A percentile compares a stretch with the other conserved stretches of the same genome.
Evolutionary conservation across 768 basidiomycete genomes (phyloP).

Genomic region (Suillus tomentosus): DNA sequence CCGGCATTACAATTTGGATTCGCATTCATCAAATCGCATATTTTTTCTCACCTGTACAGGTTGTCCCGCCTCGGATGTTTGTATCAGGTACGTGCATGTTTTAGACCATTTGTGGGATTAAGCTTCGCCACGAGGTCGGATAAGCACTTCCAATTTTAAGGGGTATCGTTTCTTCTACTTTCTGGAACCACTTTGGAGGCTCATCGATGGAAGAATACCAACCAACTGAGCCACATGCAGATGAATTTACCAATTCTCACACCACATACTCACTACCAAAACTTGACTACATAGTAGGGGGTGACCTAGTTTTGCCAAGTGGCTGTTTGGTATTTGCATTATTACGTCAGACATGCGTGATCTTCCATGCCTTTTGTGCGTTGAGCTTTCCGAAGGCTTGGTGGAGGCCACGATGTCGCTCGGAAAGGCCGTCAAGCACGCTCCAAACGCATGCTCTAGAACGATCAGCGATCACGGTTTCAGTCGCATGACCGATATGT

Average conservation of each 20-base stretch:
- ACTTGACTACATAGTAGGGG: neutral
- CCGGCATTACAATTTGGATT: conserved; percentile 2
- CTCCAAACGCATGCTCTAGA: conserved; percentile 28
- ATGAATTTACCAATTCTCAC: neutral
- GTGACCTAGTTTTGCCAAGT: neutral
- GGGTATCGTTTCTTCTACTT: neutral
- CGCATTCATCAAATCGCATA: neutral
- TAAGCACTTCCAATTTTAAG: neutral
- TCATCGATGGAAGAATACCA: neutral
- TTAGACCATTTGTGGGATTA: conserved; percentile 6
- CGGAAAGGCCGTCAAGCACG: conserved; percentile 23
- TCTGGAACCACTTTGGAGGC: neutral
- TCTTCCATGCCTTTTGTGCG: neutral
- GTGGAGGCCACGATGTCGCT: conserved; percentile 9
- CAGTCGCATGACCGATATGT: conserved; percentile 26
- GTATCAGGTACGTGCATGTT: neutral
- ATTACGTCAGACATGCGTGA: conserved; percentile 8
- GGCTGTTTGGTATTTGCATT: conserved; percentile 2
- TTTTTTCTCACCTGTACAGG: conserved; percentile 5
- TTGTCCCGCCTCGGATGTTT: conserved; percentile 2
- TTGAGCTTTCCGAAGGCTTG: conserved; percentile 3
- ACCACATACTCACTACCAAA: neutral
- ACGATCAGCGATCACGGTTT: conserved; percentile 16
- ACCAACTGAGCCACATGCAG: neutral
- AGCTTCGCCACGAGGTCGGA: neutral